A percentile compares a stretch with the other conserved stretches of the same genome.
Evolutionary conservation across 306 rosid species (phyloP).

Genomic region (Mimosa pudica): DNA sequence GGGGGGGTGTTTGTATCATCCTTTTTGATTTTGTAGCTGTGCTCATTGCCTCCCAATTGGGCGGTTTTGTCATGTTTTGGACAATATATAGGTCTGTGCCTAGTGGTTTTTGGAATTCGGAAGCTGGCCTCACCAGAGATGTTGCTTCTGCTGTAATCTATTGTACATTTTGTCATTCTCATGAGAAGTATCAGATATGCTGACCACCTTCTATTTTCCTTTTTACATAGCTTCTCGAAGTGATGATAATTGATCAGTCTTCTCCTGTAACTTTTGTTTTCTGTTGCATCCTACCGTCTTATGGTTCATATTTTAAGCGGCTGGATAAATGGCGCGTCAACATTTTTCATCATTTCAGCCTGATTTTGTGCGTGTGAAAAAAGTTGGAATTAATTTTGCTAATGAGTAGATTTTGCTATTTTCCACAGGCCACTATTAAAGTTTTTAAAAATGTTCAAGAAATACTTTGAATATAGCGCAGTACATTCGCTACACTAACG

Average conservation of each 20-base stretch:
- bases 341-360: neutral
- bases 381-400: neutral
- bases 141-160: constrained; percentile 38
- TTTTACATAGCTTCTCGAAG: neutral
- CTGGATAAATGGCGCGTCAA: neutral
- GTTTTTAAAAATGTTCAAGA: neutral
- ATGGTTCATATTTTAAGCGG: neutral
- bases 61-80: constrained; percentile 28
- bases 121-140: constrained; percentile 25
- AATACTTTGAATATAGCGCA: neutral
- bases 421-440: neutral
- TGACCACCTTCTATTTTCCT: neutral
- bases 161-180: neutral
- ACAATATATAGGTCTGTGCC: constrained; percentile 33
- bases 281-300: neutral
- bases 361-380: neutral
- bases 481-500: too few relatives aligned
- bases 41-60: constrained; percentile 29
- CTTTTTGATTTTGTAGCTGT: neutral
- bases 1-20: constrained; percentile 39
- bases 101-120: constrained; percentile 14
- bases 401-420: neutral
- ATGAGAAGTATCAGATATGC: constrained; percentile 3
- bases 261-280: neutral
- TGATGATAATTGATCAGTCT: neutral